Percentiles rank a stretch among this genome's conserved stretches.
Evolutionary conservation across 139 green algal species (phyloP).

Genomic region (Haematococcus lacustris): DNA sequence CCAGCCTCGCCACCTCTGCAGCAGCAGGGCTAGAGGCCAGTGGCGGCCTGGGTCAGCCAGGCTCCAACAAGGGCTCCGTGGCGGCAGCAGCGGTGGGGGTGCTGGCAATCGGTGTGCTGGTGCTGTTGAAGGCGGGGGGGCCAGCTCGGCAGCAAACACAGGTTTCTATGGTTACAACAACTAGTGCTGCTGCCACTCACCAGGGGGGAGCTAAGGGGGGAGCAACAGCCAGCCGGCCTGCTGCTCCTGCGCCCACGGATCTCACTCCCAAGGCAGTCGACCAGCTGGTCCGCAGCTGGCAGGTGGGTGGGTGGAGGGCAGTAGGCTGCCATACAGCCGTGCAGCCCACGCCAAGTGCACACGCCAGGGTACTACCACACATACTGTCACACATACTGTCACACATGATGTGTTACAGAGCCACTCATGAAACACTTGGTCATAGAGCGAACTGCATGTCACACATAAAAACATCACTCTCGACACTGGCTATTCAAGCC

Average conservation of each 20-base stretch:
- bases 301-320: constrained; percentile 21
- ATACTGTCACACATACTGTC: not conserved
- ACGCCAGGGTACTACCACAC: not conserved
- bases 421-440: not conserved
- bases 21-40: not conserved
- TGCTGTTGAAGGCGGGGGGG: too few relatives aligned
- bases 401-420: not conserved
- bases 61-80: not conserved
- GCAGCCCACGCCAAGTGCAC: not conserved
- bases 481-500: too few relatives aligned
- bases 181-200: too few relatives aligned
- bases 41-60: not conserved
- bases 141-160: not conserved
- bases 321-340: not conserved
- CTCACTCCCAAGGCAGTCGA: constrained; percentile 9
- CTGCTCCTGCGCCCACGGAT: not conserved
- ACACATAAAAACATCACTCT: too few relatives aligned
- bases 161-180: not conserved
- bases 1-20: too few relatives aligned
- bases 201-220: too few relatives aligned
- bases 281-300: constrained; percentile 22
- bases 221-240: not conserved
- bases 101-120: not conserved
- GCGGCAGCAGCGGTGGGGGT: not conserved
- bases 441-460: not conserved